These are phyloP conservation scores for Primulina huaijiensis DNA, from an alignment of 257 asterid genomes.

Conservation along the genomic window DNA sequence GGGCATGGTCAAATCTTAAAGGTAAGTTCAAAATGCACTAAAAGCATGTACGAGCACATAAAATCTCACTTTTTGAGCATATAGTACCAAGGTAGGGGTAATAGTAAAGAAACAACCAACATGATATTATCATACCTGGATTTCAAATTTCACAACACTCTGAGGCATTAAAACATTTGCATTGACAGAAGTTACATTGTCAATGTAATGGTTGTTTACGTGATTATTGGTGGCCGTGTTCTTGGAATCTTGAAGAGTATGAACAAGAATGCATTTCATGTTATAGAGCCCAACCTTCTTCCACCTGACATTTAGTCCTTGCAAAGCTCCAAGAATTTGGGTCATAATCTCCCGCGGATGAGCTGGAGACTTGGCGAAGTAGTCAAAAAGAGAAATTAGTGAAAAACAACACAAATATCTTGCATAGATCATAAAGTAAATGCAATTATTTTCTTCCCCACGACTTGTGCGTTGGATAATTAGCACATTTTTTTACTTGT, in stretches of 20 bases:
- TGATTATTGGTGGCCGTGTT: constrained; percentile 30
- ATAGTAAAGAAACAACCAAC: constrained; percentile 4
- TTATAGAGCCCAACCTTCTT: constrained; percentile 83
- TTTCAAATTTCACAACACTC: constrained; percentile 72
- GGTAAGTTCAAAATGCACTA: not conserved
- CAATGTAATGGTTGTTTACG: constrained; percentile 39
- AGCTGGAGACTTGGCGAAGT: constrained; percentile 67
- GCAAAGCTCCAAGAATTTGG: constrained; percentile 78
- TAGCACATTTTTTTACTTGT: not conserved
- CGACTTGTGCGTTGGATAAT: not conserved
- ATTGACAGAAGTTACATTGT: constrained; percentile 32
- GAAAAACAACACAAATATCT: not conserved
- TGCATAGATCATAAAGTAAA: not conserved
- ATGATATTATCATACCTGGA: constrained; percentile 59
- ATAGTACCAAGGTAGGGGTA: not conserved
- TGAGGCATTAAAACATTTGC: constrained; percentile 40
- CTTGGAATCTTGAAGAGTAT: constrained; percentile 29
- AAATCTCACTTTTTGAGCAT: not conserved
- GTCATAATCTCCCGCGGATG: constrained; percentile 83
- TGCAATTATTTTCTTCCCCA: constrained; percentile 6
- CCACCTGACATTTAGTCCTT: constrained; percentile 82
- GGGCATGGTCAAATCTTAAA: not conserved
- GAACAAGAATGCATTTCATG: constrained; percentile 77
- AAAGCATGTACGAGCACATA: constrained; percentile 8
- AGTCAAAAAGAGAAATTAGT: constrained; percentile 19